Conservation (phyloP, 495 filamentous ascomycete genomes). For the Penicillium roqueforti region DNA sequence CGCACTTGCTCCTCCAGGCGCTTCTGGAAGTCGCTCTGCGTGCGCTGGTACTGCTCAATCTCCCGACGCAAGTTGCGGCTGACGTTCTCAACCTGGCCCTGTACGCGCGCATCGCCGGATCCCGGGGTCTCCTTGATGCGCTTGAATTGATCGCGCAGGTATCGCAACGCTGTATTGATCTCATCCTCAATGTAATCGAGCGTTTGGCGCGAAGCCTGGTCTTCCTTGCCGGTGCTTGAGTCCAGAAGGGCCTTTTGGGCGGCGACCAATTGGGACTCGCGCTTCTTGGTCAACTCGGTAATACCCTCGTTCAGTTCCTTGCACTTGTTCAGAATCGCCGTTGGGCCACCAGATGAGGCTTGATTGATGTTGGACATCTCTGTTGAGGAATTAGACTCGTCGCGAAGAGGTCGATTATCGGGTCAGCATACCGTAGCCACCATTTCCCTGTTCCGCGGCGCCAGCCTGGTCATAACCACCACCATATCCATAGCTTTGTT, state of each 20-base stretch:
- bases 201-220: constrained; percentile 38
- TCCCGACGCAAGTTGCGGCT: constrained; percentile 74
- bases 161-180: constrained; percentile 76
- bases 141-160: constrained; percentile 68
- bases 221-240: constrained; percentile 44
- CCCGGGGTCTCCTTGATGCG: constrained; percentile 75
- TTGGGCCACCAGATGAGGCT: constrained; percentile 52
- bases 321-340: constrained; percentile 78
- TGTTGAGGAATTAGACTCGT: constrained; percentile 35
- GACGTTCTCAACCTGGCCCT: constrained; percentile 71
- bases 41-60: constrained; percentile 72
- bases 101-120: constrained; percentile 62
- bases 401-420: not conserved
- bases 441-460: constrained; percentile 39
- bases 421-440: constrained; percentile 38
- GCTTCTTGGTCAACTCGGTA: constrained; percentile 35
- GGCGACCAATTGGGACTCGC: constrained; percentile 34
- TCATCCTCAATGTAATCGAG: constrained; percentile 67
- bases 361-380: constrained; percentile 63
- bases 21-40: constrained; percentile 72
- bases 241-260: constrained; percentile 44
- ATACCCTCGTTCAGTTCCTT: constrained; percentile 71
- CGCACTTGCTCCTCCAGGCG: constrained; percentile 76
- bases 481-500: constrained; percentile 43
- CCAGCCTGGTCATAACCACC: constrained; percentile 39